Percentiles rank a stretch among this genome's conserved stretches.
Evolutionary conservation across 495 filamentous ascomycete species (phyloP).

Genomic region (Penicillium fimorum): DNA sequence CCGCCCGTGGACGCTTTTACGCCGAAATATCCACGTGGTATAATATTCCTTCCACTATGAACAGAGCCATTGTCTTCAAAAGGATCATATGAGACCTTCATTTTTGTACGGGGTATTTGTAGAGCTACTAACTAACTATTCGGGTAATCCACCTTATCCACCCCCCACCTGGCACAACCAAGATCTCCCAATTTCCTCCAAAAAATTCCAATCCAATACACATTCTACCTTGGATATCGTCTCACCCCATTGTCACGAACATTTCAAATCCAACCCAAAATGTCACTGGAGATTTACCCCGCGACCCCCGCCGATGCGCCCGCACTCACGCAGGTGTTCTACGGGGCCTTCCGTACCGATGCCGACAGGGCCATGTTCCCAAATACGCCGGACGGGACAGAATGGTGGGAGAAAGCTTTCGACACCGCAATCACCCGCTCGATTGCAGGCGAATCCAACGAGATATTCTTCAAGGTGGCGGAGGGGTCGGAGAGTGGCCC

Average conservation of each 20-base stretch:
- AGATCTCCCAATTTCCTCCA: not conserved
- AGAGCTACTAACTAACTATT: no score
- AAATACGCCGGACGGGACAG: slow-evolving; percentile 21
- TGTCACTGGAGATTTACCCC: slow-evolving; percentile 19
- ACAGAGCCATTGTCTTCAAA: no score
- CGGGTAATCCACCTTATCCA: not conserved
- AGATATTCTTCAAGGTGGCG: slow-evolving; percentile 21
- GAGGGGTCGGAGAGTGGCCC: slow-evolving; percentile 11
- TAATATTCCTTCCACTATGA: no score
- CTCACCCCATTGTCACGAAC: not conserved
- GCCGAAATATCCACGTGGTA: no score
- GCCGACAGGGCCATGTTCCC: slow-evolving; percentile 30
- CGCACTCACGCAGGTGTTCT: slow-evolving; percentile 21
- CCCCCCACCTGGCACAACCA: not conserved
- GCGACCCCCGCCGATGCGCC: slow-evolving; percentile 19
- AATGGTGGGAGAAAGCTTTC: slow-evolving; percentile 18
- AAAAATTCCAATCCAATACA: not conserved
- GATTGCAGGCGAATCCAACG: not conserved
- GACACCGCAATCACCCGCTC: slow-evolving; percentile 1
- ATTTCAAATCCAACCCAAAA: slow-evolving; percentile 1
- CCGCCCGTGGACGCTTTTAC: no score
- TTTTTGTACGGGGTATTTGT: no score
- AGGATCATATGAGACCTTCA: no score
- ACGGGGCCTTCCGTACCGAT: slow-evolving; percentile 21
- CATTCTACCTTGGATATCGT: not conserved